A percentile compares a stretch with the other conserved stretches of the same genome.
Evolutionary conservation across 2,329 filamentous ascomycete species (phyloP).

Genomic region (Sclerotinia nivalis): DNA sequence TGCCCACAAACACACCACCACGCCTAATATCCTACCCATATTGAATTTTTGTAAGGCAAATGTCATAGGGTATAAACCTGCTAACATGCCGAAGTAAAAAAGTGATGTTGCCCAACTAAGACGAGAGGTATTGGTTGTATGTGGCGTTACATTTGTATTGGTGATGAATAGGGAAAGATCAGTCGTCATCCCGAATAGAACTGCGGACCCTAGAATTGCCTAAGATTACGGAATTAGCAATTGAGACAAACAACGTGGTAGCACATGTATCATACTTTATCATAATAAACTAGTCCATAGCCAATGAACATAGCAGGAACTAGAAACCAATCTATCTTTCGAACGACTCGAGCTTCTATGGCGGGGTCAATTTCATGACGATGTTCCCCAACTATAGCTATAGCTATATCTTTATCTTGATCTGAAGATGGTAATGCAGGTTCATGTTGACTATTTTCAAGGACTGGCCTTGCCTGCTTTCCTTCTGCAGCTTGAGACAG

Average conservation of each 20-base stretch:
- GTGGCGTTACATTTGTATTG: constrained; percentile 50
- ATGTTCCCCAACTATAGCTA: constrained; percentile 37
- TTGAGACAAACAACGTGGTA: constrained; percentile 2
- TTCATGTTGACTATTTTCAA: not conserved
- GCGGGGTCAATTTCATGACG: constrained; percentile 48
- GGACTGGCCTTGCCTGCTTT: not conserved
- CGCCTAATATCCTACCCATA: constrained; percentile 63
- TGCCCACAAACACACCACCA: constrained; percentile 65
- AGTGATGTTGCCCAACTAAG: constrained; percentile 76
- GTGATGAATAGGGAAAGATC: constrained; percentile 63
- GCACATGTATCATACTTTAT: constrained; percentile 52
- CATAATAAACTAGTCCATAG: constrained; percentile 69
- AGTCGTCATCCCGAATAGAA: constrained; percentile 73
- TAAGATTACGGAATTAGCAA: constrained; percentile 37
- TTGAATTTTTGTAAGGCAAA: constrained; percentile 69
- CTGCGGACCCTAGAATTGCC: constrained; percentile 72
- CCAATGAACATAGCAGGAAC: constrained; percentile 68
- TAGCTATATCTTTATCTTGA: constrained; percentile 37
- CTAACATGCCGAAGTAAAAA: constrained; percentile 80
- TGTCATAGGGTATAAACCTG: constrained; percentile 71
- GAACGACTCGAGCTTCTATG: constrained; percentile 56
- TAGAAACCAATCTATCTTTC: constrained; percentile 67
- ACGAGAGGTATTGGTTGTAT: constrained; percentile 63
- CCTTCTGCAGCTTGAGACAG: not conserved
- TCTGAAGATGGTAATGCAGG: not conserved